Conservation (phyloP, 2,329 filamentous ascomycete species). For the Dactylellina cionopaga region DNA sequence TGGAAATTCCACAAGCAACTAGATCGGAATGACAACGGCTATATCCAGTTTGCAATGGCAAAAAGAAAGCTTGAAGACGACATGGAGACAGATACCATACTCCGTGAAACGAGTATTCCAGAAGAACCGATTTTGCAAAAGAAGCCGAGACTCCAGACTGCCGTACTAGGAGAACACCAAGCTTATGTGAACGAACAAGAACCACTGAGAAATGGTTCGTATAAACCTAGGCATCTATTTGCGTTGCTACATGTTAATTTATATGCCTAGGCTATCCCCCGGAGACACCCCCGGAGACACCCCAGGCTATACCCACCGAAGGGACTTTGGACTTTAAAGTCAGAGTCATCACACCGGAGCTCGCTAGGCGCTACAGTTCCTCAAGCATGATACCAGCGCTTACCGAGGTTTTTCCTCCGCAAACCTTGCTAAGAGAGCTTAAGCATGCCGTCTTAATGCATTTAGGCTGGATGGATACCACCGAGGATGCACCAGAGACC, state of each 20-base stretch:
- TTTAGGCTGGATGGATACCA: neutral
- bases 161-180: neutral
- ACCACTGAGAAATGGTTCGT: neutral
- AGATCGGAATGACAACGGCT: neutral
- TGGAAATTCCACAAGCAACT: neutral
- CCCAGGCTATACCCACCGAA: neutral
- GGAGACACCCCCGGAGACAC: neutral
- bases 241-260: neutral
- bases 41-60: neutral
- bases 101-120: neutral
- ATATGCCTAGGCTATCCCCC: neutral
- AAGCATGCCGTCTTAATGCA: neutral
- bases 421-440: neutral
- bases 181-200: neutral
- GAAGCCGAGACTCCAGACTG: neutral
- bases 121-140: neutral
- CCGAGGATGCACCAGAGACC: neutral
- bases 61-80: neutral
- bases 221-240: no score
- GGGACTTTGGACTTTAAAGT: neutral
- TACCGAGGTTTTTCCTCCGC: neutral
- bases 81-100: neutral
- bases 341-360: neutral
- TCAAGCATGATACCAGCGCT: neutral
- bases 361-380: neutral